Evolutionary conservation across 352 stramenopile species (phyloP).

Genomic region (Globisporangium nodosum): DNA sequence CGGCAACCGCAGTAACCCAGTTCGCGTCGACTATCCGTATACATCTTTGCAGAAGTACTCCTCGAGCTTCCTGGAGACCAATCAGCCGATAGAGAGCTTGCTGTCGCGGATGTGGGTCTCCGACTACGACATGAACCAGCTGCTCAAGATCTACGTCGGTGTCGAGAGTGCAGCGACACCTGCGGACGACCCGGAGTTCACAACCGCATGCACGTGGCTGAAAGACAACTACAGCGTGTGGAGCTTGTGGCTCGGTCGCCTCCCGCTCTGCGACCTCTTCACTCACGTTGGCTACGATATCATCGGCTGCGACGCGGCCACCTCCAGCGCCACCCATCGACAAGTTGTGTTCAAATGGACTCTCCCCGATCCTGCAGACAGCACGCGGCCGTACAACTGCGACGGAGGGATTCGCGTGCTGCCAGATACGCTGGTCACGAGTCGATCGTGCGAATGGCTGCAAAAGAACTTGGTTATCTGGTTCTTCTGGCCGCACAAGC

Average conservation of each 20-base stretch:
- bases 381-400: conserved; percentile 29
- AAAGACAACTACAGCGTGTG: conserved; percentile 20
- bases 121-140: conserved; percentile 26
- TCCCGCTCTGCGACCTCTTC: conserved; percentile 25
- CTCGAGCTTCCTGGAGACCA: conserved; percentile 6
- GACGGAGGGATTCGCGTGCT: conserved; percentile 19
- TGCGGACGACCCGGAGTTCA: conserved; percentile 9
- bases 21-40: conserved; percentile 32
- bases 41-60: conserved; percentile 26
- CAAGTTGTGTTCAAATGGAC: conserved; percentile 36
- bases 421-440: conserved; percentile 25
- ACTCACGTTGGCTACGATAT: neutral
- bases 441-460: conserved; percentile 36
- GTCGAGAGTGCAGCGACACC: conserved; percentile 8
- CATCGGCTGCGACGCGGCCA: conserved; percentile 11
- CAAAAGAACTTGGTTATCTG: neutral
- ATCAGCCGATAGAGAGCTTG: conserved; percentile 12
- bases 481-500: conserved; percentile 21
- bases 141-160: conserved; percentile 6
- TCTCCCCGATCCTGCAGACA: conserved; percentile 28
- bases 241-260: conserved; percentile 14
- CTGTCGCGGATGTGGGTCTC: conserved; percentile 21
- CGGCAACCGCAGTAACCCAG: conserved; percentile 33
- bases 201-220: conserved; percentile 22
- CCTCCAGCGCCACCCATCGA: conserved; percentile 19